phyloP scores from a whole-genome alignment of 495 filamentous ascomycete genomes.

The Corynascus novoguineensis region DNA sequence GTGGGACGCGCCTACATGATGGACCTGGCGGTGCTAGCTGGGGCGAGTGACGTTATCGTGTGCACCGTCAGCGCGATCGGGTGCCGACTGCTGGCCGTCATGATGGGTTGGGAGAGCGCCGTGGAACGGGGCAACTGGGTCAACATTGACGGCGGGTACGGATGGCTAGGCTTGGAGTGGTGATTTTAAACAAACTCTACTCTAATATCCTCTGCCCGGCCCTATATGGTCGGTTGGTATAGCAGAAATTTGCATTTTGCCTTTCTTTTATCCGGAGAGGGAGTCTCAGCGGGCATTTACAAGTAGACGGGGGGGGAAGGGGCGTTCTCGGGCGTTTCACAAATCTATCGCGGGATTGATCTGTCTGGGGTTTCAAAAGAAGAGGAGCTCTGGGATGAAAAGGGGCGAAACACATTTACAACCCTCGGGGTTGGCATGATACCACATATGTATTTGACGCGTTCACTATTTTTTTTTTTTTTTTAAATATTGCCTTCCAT shows the following conservation, averaged over 20 bases:
- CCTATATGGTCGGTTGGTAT: background rate
- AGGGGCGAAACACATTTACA: background rate
- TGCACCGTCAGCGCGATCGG: constrained; percentile 61
- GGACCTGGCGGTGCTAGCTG: constrained; percentile 62
- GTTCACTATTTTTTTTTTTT: background rate
- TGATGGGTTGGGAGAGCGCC: constrained; percentile 72
- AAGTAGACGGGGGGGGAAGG: no score
- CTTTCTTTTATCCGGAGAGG: background rate
- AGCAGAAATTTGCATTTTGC: background rate
- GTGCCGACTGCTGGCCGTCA: constrained; percentile 65
- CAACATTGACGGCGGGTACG: constrained; percentile 66
- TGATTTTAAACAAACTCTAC: background rate
- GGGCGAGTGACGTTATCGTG: constrained; percentile 55
- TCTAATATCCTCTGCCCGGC: no score
- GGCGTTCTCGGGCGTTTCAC: constrained; percentile 5
- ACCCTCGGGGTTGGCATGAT: constrained; percentile 13
- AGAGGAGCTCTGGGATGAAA: background rate
- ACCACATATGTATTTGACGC: constrained; percentile 6
- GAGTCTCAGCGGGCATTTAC: no score
- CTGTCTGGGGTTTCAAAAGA: background rate
- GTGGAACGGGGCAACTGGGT: constrained; percentile 53
- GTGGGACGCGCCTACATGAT: constrained; percentile 65
- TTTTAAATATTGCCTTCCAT: background rate
- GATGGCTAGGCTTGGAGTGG: constrained; percentile 48
- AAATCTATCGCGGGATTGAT: no score